Evolutionary conservation across 108 stramenopile genomes (phyloP), one percentile per base, ranked within the genome.

Genomic region (Pseudonitzschia multiseries): DNA sequence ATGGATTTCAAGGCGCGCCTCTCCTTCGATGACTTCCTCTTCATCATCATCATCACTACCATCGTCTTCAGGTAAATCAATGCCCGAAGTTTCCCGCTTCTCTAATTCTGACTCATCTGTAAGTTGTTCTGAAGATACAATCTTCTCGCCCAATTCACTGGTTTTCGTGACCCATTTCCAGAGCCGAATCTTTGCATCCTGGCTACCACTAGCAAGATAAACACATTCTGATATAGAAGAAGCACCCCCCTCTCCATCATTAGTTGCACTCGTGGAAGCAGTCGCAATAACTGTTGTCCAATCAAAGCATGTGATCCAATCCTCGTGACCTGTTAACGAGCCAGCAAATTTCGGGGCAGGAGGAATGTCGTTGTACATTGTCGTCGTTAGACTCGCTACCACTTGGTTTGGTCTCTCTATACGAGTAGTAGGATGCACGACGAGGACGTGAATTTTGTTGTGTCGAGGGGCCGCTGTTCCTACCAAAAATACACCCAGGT

Each of bases 291-390:
- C 20, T 8, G 57, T 61, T 8, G n/a, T 36, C 86, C 86, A 95
- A 46, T 83, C 86, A 60, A 93, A 88, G 64, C 89, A 83, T 0
- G 87, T 81, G 51, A 95, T 87, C 94, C 94, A 95, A 77, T 93
- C 94, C 70, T 89, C 87, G 76, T 95, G 94, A 2, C 94, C 94
- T 50, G 72, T 61, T 17, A 95, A 65, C 1, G 76, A 57, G 53
- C 84, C 85, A 52, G 78, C 79, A 63, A 86, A 82, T 66, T 73
- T 73, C 24, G 65, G 66, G 14, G 61, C 61, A 62, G 13, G 18
- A 4, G 15, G 32, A 40, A 33, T 33, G 4, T 65, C 43, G 26
- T 48, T 46, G 36, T 36, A 5, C 36, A 6, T 36, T 2, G 36
- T 36, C 4, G 36, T 36, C 36, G 36, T 36, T n/a, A n/a, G n/a